A percentile compares a stretch with the other conserved stretches of the same genome.
Conservation (phyloP, 2,329 filamentous ascomycete species). For the Cytospora piceicola region DNA sequence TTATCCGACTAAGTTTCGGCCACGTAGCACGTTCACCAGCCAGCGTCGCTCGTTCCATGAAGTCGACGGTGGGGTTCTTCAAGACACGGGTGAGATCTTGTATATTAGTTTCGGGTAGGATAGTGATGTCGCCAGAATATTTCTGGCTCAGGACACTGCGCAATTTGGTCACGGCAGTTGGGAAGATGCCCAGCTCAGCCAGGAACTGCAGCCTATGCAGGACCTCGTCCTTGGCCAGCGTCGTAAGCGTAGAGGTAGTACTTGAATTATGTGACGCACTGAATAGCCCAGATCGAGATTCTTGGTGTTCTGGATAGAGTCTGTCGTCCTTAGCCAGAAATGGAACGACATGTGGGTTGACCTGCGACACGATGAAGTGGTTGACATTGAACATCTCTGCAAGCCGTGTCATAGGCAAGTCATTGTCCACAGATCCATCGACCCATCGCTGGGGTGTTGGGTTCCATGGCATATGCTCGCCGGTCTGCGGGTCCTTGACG, state of each 20-base stretch:
- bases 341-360: slow-evolving; percentile 91
- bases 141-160: slow-evolving; percentile 84
- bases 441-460: slow-evolving; percentile 86
- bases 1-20: slow-evolving; percentile 84
- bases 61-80: slow-evolving; percentile 82
- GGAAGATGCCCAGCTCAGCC: slow-evolving; percentile 78
- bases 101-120: slow-evolving; percentile 78
- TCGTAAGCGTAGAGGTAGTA: slow-evolving; percentile 56
- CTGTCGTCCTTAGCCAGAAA: slow-evolving; percentile 79
- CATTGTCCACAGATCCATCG: slow-evolving; percentile 92
- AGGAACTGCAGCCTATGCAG: slow-evolving; percentile 81
- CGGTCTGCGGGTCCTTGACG: slow-evolving; percentile 83
- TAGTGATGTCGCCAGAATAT: slow-evolving; percentile 95
- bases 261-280: slow-evolving; percentile 22
- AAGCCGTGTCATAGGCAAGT: slow-evolving; percentile 86
- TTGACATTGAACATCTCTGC: slow-evolving; percentile 98
- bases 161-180: slow-evolving; percentile 77
- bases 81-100: slow-evolving; percentile 77
- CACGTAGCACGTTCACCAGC: slow-evolving; percentile 86
- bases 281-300: slow-evolving; percentile 47
- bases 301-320: slow-evolving; percentile 44
- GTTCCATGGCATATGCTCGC: slow-evolving; percentile 80
- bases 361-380: slow-evolving; percentile 96
- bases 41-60: slow-evolving; percentile 79
- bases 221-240: slow-evolving; percentile 77